Conservation (phyloP, 1,139 yeast species). For the Lodderomyces orthopsilosis region DNA sequence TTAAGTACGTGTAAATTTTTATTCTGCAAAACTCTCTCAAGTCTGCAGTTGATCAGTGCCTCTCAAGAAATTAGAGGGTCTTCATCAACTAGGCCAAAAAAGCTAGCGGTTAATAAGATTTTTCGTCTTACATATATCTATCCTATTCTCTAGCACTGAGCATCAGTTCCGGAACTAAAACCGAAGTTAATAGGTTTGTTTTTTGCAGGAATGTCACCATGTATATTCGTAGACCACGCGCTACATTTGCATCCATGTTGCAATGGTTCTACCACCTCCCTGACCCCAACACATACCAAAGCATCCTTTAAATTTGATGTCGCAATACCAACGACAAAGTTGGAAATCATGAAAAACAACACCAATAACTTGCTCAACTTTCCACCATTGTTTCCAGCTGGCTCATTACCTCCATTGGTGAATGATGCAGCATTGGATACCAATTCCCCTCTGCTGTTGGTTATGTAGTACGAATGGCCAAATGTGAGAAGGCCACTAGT, state of each 20-base stretch:
- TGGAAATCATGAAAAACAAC: neutral
- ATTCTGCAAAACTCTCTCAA: too few relatives aligned
- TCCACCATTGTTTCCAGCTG: neutral
- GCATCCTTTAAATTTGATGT: neutral
- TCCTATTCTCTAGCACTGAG: neutral
- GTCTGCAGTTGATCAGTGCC: too few relatives aligned
- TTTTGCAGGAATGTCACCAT: conserved; percentile 1
- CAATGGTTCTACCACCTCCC: neutral
- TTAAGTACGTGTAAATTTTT: too few relatives aligned
- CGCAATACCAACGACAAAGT: neutral
- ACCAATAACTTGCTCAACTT: neutral
- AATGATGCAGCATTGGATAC: neutral
- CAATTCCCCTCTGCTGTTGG: neutral
- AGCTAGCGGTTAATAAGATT: too few relatives aligned
- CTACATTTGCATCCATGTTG: conserved; percentile 4
- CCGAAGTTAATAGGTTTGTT: conserved; percentile 1
- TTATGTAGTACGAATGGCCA: neutral
- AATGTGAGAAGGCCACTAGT: neutral
- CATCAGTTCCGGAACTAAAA: conserved; percentile 1
- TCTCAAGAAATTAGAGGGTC: too few relatives aligned
- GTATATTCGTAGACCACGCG: conserved; percentile 2
- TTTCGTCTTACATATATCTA: too few relatives aligned
- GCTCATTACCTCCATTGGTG: neutral
- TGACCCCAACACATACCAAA: neutral
- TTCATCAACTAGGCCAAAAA: too few relatives aligned